A percentile compares a stretch with the other conserved stretches of the same genome.
Evolutionary conservation across 2,329 filamentous ascomycete species (phyloP).

Genomic region (Coniella lustricola): DNA sequence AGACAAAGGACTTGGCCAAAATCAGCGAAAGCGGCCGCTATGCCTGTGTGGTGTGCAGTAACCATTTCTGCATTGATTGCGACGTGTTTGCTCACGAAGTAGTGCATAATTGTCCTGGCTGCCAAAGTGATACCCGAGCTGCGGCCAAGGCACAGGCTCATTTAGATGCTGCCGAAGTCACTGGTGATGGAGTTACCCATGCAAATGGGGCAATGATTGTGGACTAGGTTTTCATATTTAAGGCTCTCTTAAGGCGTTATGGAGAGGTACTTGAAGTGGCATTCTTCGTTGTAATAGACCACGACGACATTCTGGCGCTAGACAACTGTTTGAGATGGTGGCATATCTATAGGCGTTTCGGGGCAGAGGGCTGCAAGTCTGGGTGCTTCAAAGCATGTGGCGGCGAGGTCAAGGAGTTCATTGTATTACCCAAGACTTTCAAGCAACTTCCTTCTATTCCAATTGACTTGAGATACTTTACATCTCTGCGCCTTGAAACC

Average conservation of each 20-base stretch:
- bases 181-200: slow-evolving; percentile 17
- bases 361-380: too few relatives aligned
- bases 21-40: slow-evolving; percentile 85
- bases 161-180: neutral
- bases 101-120: slow-evolving; percentile 92
- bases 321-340: neutral
- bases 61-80: slow-evolving; percentile 97
- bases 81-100: slow-evolving; percentile 93
- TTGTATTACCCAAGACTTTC: too few relatives aligned
- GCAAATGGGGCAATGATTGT: slow-evolving; percentile 39
- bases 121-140: slow-evolving; percentile 49
- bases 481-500: too few relatives aligned
- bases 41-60: slow-evolving; percentile 76
- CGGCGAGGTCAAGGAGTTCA: too few relatives aligned
- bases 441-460: too few relatives aligned
- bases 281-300: neutral
- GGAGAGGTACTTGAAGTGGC: neutral
- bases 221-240: slow-evolving; percentile 23
- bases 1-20: slow-evolving; percentile 41
- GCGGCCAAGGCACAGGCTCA: slow-evolving; percentile 10
- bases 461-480: too few relatives aligned
- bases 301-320: neutral
- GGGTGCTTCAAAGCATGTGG: too few relatives aligned
- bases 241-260: too few relatives aligned
- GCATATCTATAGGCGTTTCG: slow-evolving; percentile 16